These are phyloP conservation scores for Parachaetomium inaequale DNA, from an alignment of 495 filamentous ascomycete species.

Conservation along the genomic window DNA sequence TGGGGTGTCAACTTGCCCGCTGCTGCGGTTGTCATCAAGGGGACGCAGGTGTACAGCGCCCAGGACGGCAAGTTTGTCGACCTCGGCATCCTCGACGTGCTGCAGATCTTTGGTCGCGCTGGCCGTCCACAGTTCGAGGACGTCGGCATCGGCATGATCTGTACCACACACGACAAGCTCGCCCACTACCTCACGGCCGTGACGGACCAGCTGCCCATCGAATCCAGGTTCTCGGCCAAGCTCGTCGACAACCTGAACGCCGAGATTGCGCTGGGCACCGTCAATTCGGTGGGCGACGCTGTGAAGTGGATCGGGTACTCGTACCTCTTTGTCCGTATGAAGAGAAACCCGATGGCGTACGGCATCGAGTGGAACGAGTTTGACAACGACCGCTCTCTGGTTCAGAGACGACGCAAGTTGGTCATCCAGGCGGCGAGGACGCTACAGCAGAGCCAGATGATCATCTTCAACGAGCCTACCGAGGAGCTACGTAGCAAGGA, in stretches of 20 bases:
- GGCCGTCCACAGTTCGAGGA: slow-evolving; percentile 97
- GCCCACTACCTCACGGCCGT: slow-evolving; percentile 90
- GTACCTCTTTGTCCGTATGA: slow-evolving; percentile 95
- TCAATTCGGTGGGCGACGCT: slow-evolving; percentile 89
- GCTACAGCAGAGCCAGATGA: slow-evolving; percentile 92
- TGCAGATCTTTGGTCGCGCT: slow-evolving; percentile 98
- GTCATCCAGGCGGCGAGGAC: slow-evolving; percentile 82
- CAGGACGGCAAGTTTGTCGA: slow-evolving; percentile 96
- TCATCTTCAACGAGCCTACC: slow-evolving; percentile 92
- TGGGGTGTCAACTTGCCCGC: slow-evolving; percentile 99
- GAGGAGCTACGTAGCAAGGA: slow-evolving; percentile 90
- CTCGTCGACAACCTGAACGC: slow-evolving; percentile 96
- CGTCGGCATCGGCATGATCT: slow-evolving; percentile 93
- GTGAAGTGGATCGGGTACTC: slow-evolving; percentile 98
- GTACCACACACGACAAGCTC: slow-evolving; percentile 87
- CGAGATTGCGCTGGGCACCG: slow-evolving; percentile 89
- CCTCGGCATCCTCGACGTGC: slow-evolving; percentile 91
- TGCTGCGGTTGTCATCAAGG: slow-evolving; percentile 96
- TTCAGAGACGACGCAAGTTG: slow-evolving; percentile 74
- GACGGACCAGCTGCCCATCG: slow-evolving; percentile 93
- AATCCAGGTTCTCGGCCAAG: slow-evolving; percentile 85
- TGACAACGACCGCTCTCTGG: slow-evolving; percentile 76
- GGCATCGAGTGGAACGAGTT: slow-evolving; percentile 96
- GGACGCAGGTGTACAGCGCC: slow-evolving; percentile 92
- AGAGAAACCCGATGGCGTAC: slow-evolving; percentile 83